Conservation (phyloP, 768 basidiomycete species). For the Psilocybe azurescens region DNA sequence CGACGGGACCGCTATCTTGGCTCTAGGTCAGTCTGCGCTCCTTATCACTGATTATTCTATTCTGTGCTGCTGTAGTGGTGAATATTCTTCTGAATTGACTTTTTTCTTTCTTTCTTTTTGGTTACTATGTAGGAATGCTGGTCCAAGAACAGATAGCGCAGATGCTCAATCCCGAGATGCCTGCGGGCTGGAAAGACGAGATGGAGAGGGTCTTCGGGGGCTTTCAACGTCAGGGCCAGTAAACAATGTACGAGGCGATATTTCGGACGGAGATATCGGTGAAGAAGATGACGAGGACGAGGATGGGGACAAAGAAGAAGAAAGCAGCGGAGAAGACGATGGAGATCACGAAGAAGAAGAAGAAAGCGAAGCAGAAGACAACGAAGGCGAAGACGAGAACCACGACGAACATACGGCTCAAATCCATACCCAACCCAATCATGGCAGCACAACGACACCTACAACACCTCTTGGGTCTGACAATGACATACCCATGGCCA, state of each 20-base stretch:
- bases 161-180: slow-evolving; percentile 43
- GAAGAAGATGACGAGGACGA: slow-evolving; percentile 15
- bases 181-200: slow-evolving; percentile 53
- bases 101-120: neutral
- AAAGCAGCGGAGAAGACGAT: slow-evolving; percentile 2
- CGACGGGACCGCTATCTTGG: slow-evolving; percentile 76
- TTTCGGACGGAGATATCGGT: slow-evolving; percentile 19
- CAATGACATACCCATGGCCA: neutral
- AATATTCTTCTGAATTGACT: neutral
- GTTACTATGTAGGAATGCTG: slow-evolving; percentile 55
- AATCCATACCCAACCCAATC: too few relatives aligned
- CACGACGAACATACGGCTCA: neutral
- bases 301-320: slow-evolving; percentile 11
- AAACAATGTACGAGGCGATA: slow-evolving; percentile 15
- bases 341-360: slow-evolving; percentile 15
- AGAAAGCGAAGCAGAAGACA: slow-evolving; percentile 7
- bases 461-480: too few relatives aligned
- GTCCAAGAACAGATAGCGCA: slow-evolving; percentile 67
- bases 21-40: slow-evolving; percentile 54
- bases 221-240: slow-evolving; percentile 1
- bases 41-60: neutral
- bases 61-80: neutral
- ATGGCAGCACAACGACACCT: too few relatives aligned
- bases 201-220: slow-evolving; percentile 23
- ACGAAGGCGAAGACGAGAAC: slow-evolving; percentile 7